These are phyloP conservation scores for Alternaria incomplexa DNA, from an alignment of 2,329 filamentous ascomycete species.

Conservation along the genomic window DNA sequence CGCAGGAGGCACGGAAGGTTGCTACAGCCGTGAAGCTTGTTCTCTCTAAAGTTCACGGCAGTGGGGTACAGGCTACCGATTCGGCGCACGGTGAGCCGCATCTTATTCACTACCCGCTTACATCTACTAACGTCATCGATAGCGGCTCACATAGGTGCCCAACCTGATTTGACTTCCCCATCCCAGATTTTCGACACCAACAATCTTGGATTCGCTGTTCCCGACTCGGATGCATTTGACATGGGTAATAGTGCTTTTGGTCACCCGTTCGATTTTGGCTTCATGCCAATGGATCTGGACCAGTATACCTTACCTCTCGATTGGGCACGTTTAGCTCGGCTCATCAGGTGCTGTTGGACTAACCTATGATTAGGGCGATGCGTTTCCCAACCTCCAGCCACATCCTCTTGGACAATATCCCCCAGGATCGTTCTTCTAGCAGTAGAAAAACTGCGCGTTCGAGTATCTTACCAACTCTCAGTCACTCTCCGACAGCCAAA, in stretches of 20 bases:
- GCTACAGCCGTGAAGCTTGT: slow-evolving; percentile 37
- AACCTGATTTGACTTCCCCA: slow-evolving; percentile 9
- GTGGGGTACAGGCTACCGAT: not conserved
- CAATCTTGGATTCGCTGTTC: not conserved
- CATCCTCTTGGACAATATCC: slow-evolving; percentile 11
- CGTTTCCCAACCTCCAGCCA: slow-evolving; percentile 15
- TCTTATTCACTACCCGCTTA: not conserved
- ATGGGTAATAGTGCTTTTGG: slow-evolving; percentile 10
- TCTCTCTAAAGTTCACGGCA: slow-evolving; percentile 27
- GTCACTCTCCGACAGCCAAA: not conserved
- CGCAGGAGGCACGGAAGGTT: slow-evolving; percentile 41
- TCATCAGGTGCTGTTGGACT: not conserved
- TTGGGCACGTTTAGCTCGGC: slow-evolving; percentile 24
- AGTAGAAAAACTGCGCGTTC: not conserved
- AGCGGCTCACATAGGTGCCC: slow-evolving; percentile 3
- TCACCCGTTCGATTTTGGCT: slow-evolving; percentile 23
- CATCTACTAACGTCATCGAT: not conserved
- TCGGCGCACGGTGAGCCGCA: slow-evolving; percentile 14
- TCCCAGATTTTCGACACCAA: slow-evolving; percentile 25
- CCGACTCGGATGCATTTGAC: slow-evolving; percentile 1
- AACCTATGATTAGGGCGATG: slow-evolving; percentile 11
- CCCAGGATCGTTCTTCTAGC: not conserved
- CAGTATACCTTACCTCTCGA: slow-evolving; percentile 21
- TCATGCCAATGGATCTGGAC: slow-evolving; percentile 33
- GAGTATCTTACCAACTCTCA: not conserved